These are phyloP conservation scores for Cyberlindnera misumaiensis DNA, from an alignment of 805 yeast genomes.

Conservation along the genomic window DNA sequence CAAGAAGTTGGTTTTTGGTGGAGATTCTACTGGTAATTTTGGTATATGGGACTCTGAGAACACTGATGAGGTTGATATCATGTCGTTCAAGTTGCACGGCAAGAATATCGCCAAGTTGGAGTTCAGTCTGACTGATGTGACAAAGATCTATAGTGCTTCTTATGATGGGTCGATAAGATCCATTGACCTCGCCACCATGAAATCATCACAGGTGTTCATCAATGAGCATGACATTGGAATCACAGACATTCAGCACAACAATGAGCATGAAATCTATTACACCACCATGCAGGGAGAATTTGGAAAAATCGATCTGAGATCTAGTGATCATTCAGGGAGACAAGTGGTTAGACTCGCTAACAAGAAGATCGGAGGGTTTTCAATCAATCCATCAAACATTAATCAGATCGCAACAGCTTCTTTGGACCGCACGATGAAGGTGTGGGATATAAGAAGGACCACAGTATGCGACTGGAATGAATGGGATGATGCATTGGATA, in stretches of 20 bases:
- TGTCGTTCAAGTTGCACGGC: slow-evolving; percentile 69
- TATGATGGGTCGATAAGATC: slow-evolving; percentile 84
- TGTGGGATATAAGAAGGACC: slow-evolving; percentile 78
- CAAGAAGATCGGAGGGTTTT: slow-evolving; percentile 88
- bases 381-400: slow-evolving; percentile 61
- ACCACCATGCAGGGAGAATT: slow-evolving; percentile 80
- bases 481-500: slow-evolving; percentile 32
- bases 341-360: slow-evolving; percentile 54
- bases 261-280: slow-evolving; percentile 54
- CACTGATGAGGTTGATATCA: slow-evolving; percentile 41
- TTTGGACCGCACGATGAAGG: slow-evolving; percentile 71
- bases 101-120: slow-evolving; percentile 61
- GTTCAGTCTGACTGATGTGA: slow-evolving; percentile 41
- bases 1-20: slow-evolving; percentile 67
- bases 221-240: slow-evolving; percentile 56
- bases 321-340: slow-evolving; percentile 28
- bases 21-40: slow-evolving; percentile 81
- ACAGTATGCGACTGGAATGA: slow-evolving; percentile 51
- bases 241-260: slow-evolving; percentile 62
- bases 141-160: slow-evolving; percentile 60
- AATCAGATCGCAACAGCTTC: slow-evolving; percentile 82
- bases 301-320: slow-evolving; percentile 64
- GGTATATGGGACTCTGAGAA: slow-evolving; percentile 79
- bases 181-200: slow-evolving; percentile 57
- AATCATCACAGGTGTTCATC: slow-evolving; percentile 56